Base-by-base conservation (phyloP, 192 early-diverging fungal genomes). In the Linderina pennispora region DNA sequence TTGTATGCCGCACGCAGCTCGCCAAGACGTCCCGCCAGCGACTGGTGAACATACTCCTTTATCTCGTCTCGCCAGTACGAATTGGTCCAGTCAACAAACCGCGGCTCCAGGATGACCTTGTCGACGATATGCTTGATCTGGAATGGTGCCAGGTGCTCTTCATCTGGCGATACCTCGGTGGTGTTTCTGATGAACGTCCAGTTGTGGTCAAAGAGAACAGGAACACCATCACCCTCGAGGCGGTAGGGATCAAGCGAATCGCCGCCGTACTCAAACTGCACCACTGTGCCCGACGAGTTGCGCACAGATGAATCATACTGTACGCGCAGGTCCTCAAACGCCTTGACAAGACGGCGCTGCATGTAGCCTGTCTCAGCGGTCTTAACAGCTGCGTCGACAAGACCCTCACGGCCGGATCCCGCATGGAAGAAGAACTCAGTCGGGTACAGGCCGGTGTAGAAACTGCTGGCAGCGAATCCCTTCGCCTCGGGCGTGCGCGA, bases 291-390 rank as follows among this genome's bases (percentile, higher is more conserved):
- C 23, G 80, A 84, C 23, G 97, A 88, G 62, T 91, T 88, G 28
- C 97, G 80, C 14, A 99, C 97, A 1, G 94, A 94, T 23, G 80
- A 70, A 76, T 99, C 97, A 50, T 99, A 99, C 59, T 96, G 92
- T 17, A 86, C 83, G 0, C 82, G 85, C 70, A 97, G 63, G 68
- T 99, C 97, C 71, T 99, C 97, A 20, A 99, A 78, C 8, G 92
- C 93, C 65, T 97, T 97, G 86, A 93, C 92, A 26, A 99, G 74
- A 63, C 92, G 89, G 38, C 93, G 79, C 63, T 90, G 88, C 93
- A 96, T 97, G 65, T 97, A 97, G 35, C 97, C 97, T 4, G 97
- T 99, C 75, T 99, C 97, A 18, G 97, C 97, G 39, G 97, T 99
- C 58, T 99, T 99, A 62, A 99, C 97, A 37, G 97, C 97, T 6